Percentiles rank a stretch among this genome's conserved stretches.
Conservation (phyloP, 352 stramenopile species). For the Aphanomyces stellatus region DNA sequence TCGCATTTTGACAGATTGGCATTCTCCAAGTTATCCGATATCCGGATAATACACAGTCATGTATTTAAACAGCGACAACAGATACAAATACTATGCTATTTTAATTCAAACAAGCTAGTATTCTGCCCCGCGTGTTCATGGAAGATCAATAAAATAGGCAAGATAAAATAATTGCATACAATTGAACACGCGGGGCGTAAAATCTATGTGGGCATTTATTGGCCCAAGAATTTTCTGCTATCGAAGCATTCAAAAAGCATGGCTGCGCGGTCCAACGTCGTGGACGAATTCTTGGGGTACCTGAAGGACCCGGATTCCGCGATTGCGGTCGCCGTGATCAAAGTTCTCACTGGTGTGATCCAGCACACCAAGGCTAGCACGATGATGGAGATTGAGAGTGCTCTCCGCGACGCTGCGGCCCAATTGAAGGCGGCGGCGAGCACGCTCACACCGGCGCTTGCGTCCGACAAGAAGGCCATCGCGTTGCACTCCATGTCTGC, state of each 20-base stretch:
- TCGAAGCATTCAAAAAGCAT: not conserved
- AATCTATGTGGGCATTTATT: not conserved
- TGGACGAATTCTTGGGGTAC: conserved; percentile 66
- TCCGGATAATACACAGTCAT: not conserved
- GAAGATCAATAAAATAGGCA: not conserved
- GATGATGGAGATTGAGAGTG: conserved; percentile 94
- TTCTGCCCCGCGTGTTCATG: not conserved
- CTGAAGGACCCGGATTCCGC: conserved; percentile 72
- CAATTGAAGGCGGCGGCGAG: conserved; percentile 61
- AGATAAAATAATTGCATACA: not conserved
- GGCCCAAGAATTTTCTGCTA: not conserved
- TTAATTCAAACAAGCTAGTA: not conserved
- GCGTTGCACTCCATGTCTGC: conserved; percentile 7
- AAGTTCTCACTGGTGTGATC: conserved; percentile 89
- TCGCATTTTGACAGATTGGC: too few species aligned
- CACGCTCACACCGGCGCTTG: conserved; percentile 54
- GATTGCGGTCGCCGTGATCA: conserved; percentile 91
- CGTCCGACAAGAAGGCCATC: conserved; percentile 29
- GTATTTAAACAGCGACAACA: not conserved
- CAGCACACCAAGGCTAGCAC: conserved; percentile 84
- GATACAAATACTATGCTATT: not conserved
- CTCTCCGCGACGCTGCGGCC: conserved; percentile 81
- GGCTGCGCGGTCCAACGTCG: conserved; percentile 23
- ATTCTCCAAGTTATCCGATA: too few species aligned
- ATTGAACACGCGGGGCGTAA: not conserved